Percentiles rank a stretch among this genome's conserved stretches.
These are phyloP conservation scores for Ceratocystis diversiconidia DNA, from an alignment of 2,329 filamentous ascomycete genomes.

Conservation along the genomic window DNA sequence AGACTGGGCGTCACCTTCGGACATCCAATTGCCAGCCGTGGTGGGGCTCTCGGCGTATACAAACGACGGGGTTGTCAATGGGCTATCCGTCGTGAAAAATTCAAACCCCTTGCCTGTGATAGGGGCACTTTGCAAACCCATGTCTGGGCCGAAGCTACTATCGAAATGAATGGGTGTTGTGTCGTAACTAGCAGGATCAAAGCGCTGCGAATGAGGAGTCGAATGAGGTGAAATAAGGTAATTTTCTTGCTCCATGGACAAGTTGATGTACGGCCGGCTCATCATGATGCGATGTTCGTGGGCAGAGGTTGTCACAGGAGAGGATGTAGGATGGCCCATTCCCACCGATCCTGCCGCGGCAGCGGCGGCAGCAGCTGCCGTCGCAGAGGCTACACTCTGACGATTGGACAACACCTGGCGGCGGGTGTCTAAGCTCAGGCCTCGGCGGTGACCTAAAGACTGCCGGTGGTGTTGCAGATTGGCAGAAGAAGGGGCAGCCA, in stretches of 20 bases:
- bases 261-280: conserved; percentile 24
- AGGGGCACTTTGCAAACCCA: conserved; percentile 14
- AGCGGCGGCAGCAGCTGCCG: conserved; percentile 24
- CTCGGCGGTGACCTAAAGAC: conserved; percentile 52
- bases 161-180: conserved; percentile 34
- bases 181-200: conserved; percentile 35
- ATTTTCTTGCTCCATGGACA: conserved; percentile 28
- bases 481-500: conserved; percentile 19
- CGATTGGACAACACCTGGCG: conserved; percentile 29
- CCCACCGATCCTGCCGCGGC: conserved; percentile 23
- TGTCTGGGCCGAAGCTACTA: conserved; percentile 28
- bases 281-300: conserved; percentile 20
- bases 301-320: conserved; percentile 19
- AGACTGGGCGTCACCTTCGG: conserved; percentile 32
- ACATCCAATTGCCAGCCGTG: conserved; percentile 33
- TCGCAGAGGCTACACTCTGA: conserved; percentile 7
- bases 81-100: conserved; percentile 33
- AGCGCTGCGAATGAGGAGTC: conserved; percentile 40
- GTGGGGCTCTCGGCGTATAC: conserved; percentile 35
- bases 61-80: conserved; percentile 36
- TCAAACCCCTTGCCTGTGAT: conserved; percentile 35
- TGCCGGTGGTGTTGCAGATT: conserved; percentile 11
- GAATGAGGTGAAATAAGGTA: conserved; percentile 43
- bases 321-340: conserved; percentile 27
- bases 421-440: conserved; percentile 68